These are phyloP conservation scores for Annulohypoxylon bovei DNA, from an alignment of 495 filamentous ascomycete species.

Conservation along the genomic window DNA sequence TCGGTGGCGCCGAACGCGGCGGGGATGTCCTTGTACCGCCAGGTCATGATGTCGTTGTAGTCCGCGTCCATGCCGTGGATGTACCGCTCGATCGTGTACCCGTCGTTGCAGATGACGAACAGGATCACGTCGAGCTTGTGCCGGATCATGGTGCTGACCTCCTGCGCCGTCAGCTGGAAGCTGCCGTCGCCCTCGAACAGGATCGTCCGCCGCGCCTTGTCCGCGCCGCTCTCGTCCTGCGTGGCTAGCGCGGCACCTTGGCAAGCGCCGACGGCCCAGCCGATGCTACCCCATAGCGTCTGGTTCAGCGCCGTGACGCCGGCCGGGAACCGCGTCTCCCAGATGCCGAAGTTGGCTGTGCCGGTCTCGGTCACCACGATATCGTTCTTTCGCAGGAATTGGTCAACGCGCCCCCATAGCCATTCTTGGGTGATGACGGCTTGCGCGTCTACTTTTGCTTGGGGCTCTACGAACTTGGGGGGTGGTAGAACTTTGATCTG, in stretches of 20 bases:
- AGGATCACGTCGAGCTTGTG: constrained; percentile 82
- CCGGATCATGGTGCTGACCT: constrained; percentile 85
- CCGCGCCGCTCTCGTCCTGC: constrained; percentile 59
- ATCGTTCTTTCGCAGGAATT: constrained; percentile 79
- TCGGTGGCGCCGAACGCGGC: constrained; percentile 71
- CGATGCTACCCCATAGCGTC: constrained; percentile 90
- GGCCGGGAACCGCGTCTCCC: constrained; percentile 83
- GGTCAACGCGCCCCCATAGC: constrained; percentile 84
- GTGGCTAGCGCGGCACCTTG: constrained; percentile 79
- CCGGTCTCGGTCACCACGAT: constrained; percentile 90
- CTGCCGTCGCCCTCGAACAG: constrained; percentile 90
- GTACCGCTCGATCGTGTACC: constrained; percentile 78
- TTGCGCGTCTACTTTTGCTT: constrained; percentile 51
- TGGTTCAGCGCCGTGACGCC: constrained; percentile 81
- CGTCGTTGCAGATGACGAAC: constrained; percentile 81
- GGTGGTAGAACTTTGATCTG: constrained; percentile 59
- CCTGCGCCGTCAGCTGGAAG: constrained; percentile 85
- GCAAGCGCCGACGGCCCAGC: constrained; percentile 80
- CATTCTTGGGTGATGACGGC: constrained; percentile 79
- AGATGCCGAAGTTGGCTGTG: constrained; percentile 89
- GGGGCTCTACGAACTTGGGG: constrained; percentile 61
- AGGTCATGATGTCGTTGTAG: constrained; percentile 83
- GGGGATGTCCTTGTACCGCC: constrained; percentile 76
- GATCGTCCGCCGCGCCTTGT: constrained; percentile 68
- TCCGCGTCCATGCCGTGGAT: constrained; percentile 79